These are phyloP conservation scores for Ramaria sp. DNA, from an alignment of 768 basidiomycete genomes.

Conservation along the genomic window DNA sequence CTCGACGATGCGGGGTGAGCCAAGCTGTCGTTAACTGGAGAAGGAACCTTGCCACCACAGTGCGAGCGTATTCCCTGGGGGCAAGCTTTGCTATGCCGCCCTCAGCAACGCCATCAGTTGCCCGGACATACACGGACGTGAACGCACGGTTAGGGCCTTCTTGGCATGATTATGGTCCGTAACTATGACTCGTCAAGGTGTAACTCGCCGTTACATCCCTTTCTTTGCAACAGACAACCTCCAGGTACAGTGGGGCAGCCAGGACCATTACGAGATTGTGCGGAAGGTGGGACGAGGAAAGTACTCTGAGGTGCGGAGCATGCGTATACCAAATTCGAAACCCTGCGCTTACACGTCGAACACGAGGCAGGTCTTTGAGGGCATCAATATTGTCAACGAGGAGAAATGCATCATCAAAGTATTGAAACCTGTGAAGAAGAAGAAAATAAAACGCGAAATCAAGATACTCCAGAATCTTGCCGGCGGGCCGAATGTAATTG, in stretches of 20 bases:
- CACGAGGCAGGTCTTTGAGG: constrained; percentile 70
- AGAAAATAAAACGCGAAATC: constrained; percentile 99
- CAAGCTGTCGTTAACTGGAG: background rate
- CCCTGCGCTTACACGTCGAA: background rate
- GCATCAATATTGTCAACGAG: constrained; percentile 81
- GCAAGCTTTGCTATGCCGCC: constrained; percentile 1
- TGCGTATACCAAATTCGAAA: constrained; percentile 10
- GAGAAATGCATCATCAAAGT: constrained; percentile 99
- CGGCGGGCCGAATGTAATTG: constrained; percentile 91
- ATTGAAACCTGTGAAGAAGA: constrained; percentile 98
- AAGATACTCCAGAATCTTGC: constrained; percentile 96
- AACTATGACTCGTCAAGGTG: constrained; percentile 6
- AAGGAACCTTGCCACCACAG: background rate
- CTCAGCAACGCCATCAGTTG: constrained; percentile 61
- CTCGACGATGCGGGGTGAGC: background rate
- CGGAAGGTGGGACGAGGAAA: constrained; percentile 93
- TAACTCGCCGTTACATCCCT: background rate
- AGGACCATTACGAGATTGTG: constrained; percentile 97
- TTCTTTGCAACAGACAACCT: constrained; percentile 58
- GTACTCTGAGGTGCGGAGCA: constrained; percentile 72
- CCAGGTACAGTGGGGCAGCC: constrained; percentile 94
- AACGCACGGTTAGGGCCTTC: constrained; percentile 79
- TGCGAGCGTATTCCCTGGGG: background rate
- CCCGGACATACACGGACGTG: constrained; percentile 82
- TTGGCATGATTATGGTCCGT: constrained; percentile 90